Base-by-base conservation (phyloP, 2,329 filamentous ascomycete species). In the Colletotrichum sp. region DNA sequence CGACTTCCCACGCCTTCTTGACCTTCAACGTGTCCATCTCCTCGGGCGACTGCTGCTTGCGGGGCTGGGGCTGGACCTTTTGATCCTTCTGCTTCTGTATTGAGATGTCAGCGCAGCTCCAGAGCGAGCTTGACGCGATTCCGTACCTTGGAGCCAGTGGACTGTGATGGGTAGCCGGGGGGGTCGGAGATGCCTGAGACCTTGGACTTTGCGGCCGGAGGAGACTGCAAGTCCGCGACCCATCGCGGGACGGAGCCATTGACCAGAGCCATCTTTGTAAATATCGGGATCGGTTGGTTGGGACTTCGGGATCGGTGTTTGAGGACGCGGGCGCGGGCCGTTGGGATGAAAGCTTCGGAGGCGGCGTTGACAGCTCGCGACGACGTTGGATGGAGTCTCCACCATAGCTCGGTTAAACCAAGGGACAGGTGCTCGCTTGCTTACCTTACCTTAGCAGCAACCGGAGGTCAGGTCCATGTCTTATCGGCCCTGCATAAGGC, bases 1-100 rank as follows among this genome's bases (percentile, higher is more conserved):
- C 96, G 60, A 99, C 92, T 86, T 99, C 97, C 97, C 97, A 99
- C 0, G 97, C 97, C 85, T 99, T 99, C 87, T 99, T 99, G 81
- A 99, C 88, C 89, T 99, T 99, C 78, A 99, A 89, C 26, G 94
- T 96, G 84, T 99, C 96, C 90, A 96, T 98, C 86, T 99, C 96
- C 81, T 94, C 94, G 79, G 93, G 85, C 2, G 94, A 93, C 36
- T 94, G 94, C 76, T 93, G 88, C 81, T 94, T 92, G 79, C 94
- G 92, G 74, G 84, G 89, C 78, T 88, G 86, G 55, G 84, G 89
- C 78, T 88, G 86, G 60, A 80, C 72, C 79, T 89, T 90, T 76
- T 84, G 76, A 72, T 90, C 87, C 77, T 88, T 87, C 79, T 88
- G 86, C 79, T 90, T 90, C 87, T 90, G 73, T n/a, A 76, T 28